These are phyloP conservation scores for Nissolia schottii DNA, from an alignment of 306 rosid species.

Conservation along the genomic window DNA sequence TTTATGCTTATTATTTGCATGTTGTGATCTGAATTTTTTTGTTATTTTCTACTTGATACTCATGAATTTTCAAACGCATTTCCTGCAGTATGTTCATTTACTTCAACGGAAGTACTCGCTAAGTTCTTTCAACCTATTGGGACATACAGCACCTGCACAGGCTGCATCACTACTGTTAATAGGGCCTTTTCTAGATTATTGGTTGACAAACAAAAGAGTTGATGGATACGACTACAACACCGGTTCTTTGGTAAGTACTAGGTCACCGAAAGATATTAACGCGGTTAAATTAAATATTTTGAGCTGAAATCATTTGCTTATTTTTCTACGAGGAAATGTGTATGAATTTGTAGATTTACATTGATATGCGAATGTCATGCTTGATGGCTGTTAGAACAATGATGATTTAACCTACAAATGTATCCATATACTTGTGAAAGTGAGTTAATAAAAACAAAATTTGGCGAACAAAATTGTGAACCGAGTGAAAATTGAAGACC, in stretches of 20 bases:
- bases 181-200: constrained; percentile 78
- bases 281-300: not conserved
- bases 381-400: not conserved
- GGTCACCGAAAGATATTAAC: not conserved
- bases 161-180: constrained; percentile 58
- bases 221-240: constrained; percentile 42
- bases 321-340: not conserved
- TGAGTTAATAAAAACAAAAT: not conserved
- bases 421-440: not conserved
- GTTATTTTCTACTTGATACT: not conserved
- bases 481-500: not conserved
- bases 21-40: not conserved
- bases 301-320: not conserved
- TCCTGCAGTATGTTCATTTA: constrained; percentile 67
- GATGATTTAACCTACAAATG: not conserved
- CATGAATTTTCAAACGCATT: constrained; percentile 11
- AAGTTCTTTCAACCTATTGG: constrained; percentile 76
- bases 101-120: constrained; percentile 84
- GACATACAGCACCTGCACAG: constrained; percentile 86
- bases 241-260: constrained; percentile 47
- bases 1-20: not conserved
- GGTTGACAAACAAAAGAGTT: constrained; percentile 64
- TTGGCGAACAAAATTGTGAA: not conserved
- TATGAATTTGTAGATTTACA: not conserved
- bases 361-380: not conserved